Percentiles rank a stretch among this genome's conserved stretches.
Evolutionary conservation across 2,329 filamentous ascomycete species (phyloP).

Genomic region (Exophiala calicioides): DNA sequence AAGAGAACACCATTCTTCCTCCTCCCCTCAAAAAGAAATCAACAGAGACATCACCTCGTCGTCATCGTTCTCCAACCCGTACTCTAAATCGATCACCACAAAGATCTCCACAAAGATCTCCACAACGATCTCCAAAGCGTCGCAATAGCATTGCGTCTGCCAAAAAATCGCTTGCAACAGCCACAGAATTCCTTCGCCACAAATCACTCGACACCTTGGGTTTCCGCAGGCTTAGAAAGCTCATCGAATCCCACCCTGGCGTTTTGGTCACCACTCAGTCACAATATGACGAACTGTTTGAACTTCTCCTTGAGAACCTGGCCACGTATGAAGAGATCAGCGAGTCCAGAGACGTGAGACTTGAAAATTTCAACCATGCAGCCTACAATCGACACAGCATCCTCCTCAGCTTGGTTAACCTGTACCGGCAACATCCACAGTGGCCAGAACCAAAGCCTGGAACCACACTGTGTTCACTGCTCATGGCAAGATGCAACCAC

Average conservation of each 20-base stretch:
- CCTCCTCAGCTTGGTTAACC: conserved; percentile 22
- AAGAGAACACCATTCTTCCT: conserved; percentile 27
- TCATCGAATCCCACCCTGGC: conserved; percentile 23
- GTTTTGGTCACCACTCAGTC: conserved; percentile 25
- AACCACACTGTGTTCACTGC: conserved; percentile 25
- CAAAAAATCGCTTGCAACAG: conserved; percentile 20
- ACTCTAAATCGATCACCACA: conserved; percentile 8
- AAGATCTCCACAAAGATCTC: conserved; percentile 14
- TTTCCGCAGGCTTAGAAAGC: conserved; percentile 27
- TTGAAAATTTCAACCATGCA: conserved; percentile 21
- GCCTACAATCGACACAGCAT: conserved; percentile 29
- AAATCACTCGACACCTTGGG: conserved; percentile 24
- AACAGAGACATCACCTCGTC: conserved; percentile 13
- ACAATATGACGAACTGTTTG: conserved; percentile 27
- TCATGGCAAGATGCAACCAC: conserved; percentile 27
- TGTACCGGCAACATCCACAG: conserved; percentile 26
- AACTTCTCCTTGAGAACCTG: conserved; percentile 22
- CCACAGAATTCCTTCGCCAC: conserved; percentile 24
- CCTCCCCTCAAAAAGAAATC: conserved; percentile 17
- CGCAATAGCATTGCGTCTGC: conserved; percentile 22
- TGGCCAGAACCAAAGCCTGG: conserved; percentile 28
- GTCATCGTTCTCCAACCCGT: conserved; percentile 8
- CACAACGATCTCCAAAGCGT: conserved; percentile 14
- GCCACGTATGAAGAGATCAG: conserved; percentile 20
- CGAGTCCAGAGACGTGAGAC: conserved; percentile 17